Evolutionary conservation across 2,329 filamentous ascomycete genomes (phyloP).

Genomic region (Diaporthe longicolla): DNA sequence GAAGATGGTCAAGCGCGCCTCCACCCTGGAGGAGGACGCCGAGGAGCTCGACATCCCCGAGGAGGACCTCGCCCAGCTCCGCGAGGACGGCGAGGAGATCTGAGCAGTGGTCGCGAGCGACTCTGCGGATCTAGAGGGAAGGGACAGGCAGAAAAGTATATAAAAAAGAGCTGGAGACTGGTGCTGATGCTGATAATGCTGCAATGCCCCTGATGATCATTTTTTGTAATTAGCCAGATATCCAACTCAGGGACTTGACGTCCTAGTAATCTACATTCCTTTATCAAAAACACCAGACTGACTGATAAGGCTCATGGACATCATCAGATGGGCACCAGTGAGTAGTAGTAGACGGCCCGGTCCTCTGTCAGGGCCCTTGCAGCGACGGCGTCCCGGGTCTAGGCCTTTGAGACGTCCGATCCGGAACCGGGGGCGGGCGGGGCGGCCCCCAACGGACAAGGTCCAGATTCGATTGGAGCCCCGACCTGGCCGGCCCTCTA

Average conservation of each 20-base stretch:
- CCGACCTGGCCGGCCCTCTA: background rate
- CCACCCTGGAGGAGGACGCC: constrained; percentile 28
- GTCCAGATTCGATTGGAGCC: background rate
- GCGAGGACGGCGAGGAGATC: constrained; percentile 45
- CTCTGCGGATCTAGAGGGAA: constrained; percentile 6
- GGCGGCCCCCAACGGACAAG: constrained; percentile 4
- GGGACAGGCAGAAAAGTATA: background rate
- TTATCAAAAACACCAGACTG: background rate
- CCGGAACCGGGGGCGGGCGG: constrained; percentile 20
- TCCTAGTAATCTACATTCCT: constrained; percentile 34
- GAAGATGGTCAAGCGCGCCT: constrained; percentile 46
- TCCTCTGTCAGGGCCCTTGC: background rate
- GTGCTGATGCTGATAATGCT: constrained; percentile 37
- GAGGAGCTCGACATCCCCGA: constrained; percentile 36
- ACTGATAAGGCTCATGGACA: too few relatives aligned
- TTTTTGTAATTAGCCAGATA: constrained; percentile 33
- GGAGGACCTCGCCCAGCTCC: constrained; percentile 45
- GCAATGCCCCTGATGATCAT: constrained; percentile 33
- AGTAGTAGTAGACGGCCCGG: background rate
- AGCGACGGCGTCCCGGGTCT: background rate
- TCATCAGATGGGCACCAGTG: background rate
- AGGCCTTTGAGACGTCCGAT: background rate
- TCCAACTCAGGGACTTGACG: constrained; percentile 37
- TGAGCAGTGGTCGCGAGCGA: constrained; percentile 30
- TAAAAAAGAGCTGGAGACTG: constrained; percentile 34